A percentile compares a stretch with the other conserved stretches of the same genome.
Evolutionary conservation across 257 asterid species (phyloP).

Genomic region (Primulina eburnea): DNA sequence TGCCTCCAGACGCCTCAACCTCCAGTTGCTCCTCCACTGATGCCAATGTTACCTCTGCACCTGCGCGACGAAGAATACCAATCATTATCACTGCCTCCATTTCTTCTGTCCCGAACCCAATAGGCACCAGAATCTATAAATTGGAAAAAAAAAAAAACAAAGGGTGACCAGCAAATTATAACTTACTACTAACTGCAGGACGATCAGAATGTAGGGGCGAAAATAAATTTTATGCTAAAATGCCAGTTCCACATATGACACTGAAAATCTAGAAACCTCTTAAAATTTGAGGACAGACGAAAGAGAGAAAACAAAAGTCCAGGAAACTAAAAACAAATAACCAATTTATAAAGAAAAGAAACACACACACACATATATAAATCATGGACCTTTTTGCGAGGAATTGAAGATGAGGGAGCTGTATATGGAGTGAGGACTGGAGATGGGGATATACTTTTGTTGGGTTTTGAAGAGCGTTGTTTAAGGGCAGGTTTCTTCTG

Average conservation of each 20-base stretch:
- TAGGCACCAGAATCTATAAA: constrained; percentile 76
- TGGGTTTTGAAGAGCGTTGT: constrained; percentile 47
- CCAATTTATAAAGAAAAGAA: not conserved
- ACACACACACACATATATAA: not conserved
- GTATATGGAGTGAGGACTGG: constrained; percentile 26
- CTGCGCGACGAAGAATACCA: constrained; percentile 82
- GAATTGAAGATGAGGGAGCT: constrained; percentile 27
- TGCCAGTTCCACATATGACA: too few species aligned
- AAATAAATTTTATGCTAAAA: too few species aligned
- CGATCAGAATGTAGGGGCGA: not conserved
- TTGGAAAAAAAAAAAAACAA: not conserved
- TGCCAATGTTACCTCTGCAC: constrained; percentile 84
- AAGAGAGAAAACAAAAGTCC: not conserved
- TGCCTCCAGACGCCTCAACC: constrained; percentile 84
- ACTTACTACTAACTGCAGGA: not conserved
- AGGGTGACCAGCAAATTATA: not conserved
- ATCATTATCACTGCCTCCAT: constrained; percentile 87
- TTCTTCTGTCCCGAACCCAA: constrained; percentile 91
- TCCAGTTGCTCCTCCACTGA: constrained; percentile 83
- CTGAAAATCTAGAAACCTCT: too few species aligned
- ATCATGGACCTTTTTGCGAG: constrained; percentile 54
- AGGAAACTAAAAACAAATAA: not conserved
- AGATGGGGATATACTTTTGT: constrained; percentile 37
- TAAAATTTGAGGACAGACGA: too few species aligned
- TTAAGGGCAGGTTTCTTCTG: constrained; percentile 4